Base-by-base conservation (phyloP, 2,329 filamentous ascomycete genomes). In the Paraphaeosphaeria sporulosa region DNA sequence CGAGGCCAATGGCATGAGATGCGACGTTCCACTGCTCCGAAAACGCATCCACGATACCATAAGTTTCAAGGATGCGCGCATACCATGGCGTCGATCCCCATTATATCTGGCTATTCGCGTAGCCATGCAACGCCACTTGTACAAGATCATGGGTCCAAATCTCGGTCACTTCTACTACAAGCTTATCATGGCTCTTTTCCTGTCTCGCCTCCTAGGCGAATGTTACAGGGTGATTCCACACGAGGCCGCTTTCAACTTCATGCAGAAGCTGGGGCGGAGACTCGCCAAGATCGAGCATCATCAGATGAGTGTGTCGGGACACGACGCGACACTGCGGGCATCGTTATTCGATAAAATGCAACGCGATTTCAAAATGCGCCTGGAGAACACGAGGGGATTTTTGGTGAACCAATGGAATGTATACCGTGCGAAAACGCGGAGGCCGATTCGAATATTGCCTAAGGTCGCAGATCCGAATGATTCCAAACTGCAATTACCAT, bases 31-130 rank as follows among this genome's bases (percentile, higher is more conserved):
- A 0, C 25, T 78, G 0, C 69, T 90, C 1, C 77, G 78, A 0
- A 92, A 92, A 68, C 79, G 84, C 2, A 82, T 90, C 0, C 81
- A 86, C 0, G 89, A 91, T 52, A 87, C 90, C n/a, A 83, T 90
- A 0, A 81, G 80, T 13, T 83, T 86, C 70, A 69, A 75, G 0
- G 69, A 82, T 0, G 78, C 81, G 0, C 72, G 81, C 0, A 69
- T 79, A 0, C 88, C 88, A 0, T 92, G 89, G 89, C 80, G 89
- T 19, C 79, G 90, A 40, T 83, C 83, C 1, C 82, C 89, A 0
- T 82, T 85, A 53, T 92, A 88, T 84, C 82, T 92, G 0, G 76
- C 87, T 0, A 71, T 91, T 4, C 84, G 88, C 0, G 87, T 91
- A 1, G 79, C 82, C 0, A 66, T 86, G 1, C 82, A 87, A 51